Evolutionary conservation across 208 protist genomes (phyloP), one percentile per base, ranked within the genome.

Genomic region (Porcisia deanei): DNA sequence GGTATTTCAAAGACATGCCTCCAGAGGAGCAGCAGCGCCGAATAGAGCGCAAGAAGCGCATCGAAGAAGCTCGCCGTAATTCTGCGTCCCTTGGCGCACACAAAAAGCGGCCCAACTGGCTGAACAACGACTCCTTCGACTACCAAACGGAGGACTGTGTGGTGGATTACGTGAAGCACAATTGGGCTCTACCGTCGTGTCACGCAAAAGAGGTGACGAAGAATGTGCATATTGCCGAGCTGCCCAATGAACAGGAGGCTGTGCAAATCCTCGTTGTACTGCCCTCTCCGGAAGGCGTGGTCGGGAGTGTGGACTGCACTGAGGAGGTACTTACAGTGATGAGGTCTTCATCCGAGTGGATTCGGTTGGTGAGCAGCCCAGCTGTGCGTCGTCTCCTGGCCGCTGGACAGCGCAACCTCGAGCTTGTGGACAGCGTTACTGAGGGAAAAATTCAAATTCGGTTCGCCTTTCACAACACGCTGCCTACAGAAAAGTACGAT

Each of bases 1-100:
- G 94, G 34, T 98, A 98, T 74, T 91, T 94, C 71, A 97, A 96
- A 71, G 89, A 98, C 77, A 94, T 97, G 91, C 88, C 89, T 2
- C 72, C 60, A 7, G 86, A 95, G 54, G 89, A 95, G 79, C 84
- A 94, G 78, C 57, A 87, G 61, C 77, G 91, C 30, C 79, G 92
- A 6, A 59, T 89, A 25, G 84, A 88, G 71, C 75, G 91, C 34
- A 86, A 83, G 63, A 41, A 73, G 53, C 73, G 81, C 10, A 91
- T 96, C 68, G 94, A 96, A 75, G 89, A 94, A 58, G 92, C 90
- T 4, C 84, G 91, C 14, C 82, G 86, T 18, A 71, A 66, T 58
- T 65, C 30, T 30, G 39, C 68, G 20, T 30, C 63, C 10, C 18
- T 39, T n/a, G 66, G 22, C 39, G 16, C 25, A n/a, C 22, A 55